These are phyloP conservation scores for Apophysomyces ossiformis DNA, from an alignment of 371 early-diverging fungal genomes.

Conservation along the genomic window DNA sequence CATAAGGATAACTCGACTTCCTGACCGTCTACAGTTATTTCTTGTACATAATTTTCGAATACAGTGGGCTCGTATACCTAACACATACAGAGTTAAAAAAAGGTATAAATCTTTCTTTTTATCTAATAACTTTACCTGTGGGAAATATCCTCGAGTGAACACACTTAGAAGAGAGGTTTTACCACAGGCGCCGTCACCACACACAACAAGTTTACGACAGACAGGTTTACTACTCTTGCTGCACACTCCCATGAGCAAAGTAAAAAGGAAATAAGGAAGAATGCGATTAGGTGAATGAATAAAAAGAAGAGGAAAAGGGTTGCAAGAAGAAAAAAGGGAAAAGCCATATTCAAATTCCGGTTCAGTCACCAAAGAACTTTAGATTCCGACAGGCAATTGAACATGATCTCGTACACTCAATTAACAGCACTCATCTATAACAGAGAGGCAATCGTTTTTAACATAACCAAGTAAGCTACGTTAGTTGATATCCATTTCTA, in stretches of 20 bases:
- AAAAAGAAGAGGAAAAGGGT: neutral
- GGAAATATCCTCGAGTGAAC: slow-evolving; percentile 46
- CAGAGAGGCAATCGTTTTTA: too few species aligned
- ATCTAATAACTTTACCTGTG: slow-evolving; percentile 29
- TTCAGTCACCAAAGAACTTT: too few species aligned
- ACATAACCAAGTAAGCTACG: too few species aligned
- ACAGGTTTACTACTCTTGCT: slow-evolving; percentile 14
- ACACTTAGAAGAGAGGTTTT: slow-evolving; percentile 53
- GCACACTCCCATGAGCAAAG: slow-evolving; percentile 17
- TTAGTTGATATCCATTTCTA: too few species aligned
- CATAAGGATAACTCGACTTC: slow-evolving; percentile 83
- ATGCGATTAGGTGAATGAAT: neutral
- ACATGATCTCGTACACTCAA: too few species aligned
- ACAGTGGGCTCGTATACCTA: slow-evolving; percentile 71
- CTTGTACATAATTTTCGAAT: slow-evolving; percentile 89
- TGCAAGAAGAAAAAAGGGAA: neutral
- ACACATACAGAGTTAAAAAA: neutral
- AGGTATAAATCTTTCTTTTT: neutral
- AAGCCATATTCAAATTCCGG: neutral
- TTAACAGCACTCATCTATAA: too few species aligned
- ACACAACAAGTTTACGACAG: slow-evolving; percentile 67
- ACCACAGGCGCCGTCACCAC: slow-evolving; percentile 82
- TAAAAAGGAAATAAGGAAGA: neutral
- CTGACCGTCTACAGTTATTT: slow-evolving; percentile 79
- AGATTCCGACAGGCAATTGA: too few species aligned